Percentiles rank a stretch among this genome's conserved stretches.
Evolutionary conservation across 2,329 filamentous ascomycete genomes (phyloP).

Genomic region (Falciphora oryzae): DNA sequence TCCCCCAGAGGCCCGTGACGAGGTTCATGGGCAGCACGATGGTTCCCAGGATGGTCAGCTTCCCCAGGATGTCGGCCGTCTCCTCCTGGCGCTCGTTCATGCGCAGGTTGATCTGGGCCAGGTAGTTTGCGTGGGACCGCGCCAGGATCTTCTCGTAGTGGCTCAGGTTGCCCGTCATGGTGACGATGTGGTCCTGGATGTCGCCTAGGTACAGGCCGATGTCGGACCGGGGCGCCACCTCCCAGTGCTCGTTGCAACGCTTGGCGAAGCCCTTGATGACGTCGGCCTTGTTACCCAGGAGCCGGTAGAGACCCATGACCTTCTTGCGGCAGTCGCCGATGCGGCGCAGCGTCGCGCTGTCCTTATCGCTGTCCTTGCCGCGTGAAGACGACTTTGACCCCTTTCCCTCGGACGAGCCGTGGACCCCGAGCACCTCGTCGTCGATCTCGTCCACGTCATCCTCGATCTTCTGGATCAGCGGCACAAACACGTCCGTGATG

Average conservation of each 20-base stretch:
- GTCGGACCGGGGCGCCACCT: conserved; percentile 88
- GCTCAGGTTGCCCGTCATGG: conserved; percentile 92
- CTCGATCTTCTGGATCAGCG: conserved; percentile 87
- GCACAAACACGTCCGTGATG: conserved; percentile 93
- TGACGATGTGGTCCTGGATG: conserved; percentile 98
- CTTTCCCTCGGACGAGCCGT: conserved; percentile 42
- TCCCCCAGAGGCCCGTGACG: conserved; percentile 96
- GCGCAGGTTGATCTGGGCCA: conserved; percentile 98
- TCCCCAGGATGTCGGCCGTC: conserved; percentile 90
- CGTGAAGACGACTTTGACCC: conserved; percentile 30
- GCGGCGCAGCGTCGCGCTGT: conserved; percentile 73
- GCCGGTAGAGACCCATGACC: conserved; percentile 90
- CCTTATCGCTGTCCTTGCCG: conserved; percentile 21
- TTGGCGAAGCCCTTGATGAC: conserved; percentile 99
- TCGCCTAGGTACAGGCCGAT: conserved; percentile 97
- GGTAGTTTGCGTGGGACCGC: conserved; percentile 89
- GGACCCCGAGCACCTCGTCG: conserved; percentile 78
- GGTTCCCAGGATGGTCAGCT: conserved; percentile 90
- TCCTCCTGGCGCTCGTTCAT: conserved; percentile 98
- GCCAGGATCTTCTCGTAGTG: conserved; percentile 96
- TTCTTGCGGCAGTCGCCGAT: conserved; percentile 95
- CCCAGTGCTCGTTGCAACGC: conserved; percentile 96
- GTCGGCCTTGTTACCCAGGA: conserved; percentile 95
- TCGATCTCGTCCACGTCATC: conserved; percentile 97
- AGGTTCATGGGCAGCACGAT: conserved; percentile 99